Conservation (phyloP, 2,329 filamentous ascomycete species). For the Aspergillus tubingensis region DNA sequence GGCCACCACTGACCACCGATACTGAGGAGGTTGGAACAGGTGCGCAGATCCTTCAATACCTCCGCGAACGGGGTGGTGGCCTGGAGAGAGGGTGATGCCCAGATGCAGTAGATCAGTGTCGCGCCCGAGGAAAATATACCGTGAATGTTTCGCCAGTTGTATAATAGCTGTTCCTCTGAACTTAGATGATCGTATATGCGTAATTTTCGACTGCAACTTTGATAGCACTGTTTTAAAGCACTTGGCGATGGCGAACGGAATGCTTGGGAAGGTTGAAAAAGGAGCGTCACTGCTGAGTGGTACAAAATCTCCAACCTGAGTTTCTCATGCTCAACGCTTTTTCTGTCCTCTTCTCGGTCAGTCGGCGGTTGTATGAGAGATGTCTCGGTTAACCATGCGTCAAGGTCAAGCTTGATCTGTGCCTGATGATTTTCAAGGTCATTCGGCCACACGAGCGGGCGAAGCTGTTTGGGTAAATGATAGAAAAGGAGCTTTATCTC, state of each 20-base stretch:
- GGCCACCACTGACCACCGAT: constrained; percentile 47
- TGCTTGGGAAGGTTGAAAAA: constrained; percentile 42
- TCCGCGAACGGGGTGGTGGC: constrained; percentile 24
- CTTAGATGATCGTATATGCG: constrained; percentile 37
- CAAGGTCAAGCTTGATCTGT: constrained; percentile 23
- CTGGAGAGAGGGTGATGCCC: constrained; percentile 35
- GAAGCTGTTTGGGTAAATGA: constrained; percentile 24
- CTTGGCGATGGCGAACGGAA: constrained; percentile 32
- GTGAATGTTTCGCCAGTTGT: constrained; percentile 43
- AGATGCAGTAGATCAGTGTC: constrained; percentile 44
- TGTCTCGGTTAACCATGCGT: constrained; percentile 23
- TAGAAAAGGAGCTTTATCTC: constrained; percentile 34
- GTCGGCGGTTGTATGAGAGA: not conserved
- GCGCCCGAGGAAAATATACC: constrained; percentile 43
- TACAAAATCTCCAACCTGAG: constrained; percentile 37
- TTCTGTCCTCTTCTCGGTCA: constrained; percentile 6
- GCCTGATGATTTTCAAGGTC: constrained; percentile 21
- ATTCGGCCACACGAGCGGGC: constrained; percentile 23
- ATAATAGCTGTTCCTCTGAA: constrained; percentile 32
- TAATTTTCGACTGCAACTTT: constrained; percentile 27
- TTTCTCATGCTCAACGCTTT: constrained; percentile 13
- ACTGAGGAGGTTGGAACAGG: constrained; percentile 41
- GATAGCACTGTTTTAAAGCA: constrained; percentile 34
- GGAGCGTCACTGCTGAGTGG: constrained; percentile 36
- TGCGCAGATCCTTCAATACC: constrained; percentile 30